Evolutionary conservation across 306 rosid species (phyloP).

Genomic region (Casuarina glauca): DNA sequence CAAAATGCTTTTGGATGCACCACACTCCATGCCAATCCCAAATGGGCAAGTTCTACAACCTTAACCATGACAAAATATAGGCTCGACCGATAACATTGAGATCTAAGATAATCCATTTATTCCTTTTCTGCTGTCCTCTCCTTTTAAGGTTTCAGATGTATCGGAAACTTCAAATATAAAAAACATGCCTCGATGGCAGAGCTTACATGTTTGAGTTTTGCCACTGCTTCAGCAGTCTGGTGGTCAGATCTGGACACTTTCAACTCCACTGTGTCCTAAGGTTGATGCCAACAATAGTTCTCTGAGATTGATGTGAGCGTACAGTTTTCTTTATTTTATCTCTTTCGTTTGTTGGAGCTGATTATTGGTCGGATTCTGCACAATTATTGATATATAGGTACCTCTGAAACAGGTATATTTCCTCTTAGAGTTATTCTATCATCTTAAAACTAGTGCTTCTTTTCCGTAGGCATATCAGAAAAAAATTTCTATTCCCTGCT

Average conservation of each 20-base stretch:
- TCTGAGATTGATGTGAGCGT: neutral
- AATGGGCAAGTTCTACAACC: neutral
- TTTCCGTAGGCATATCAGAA: no score
- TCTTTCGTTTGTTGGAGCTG: neutral
- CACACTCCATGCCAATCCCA: neutral
- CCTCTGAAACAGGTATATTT: neutral
- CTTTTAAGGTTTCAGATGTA: neutral
- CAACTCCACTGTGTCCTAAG: neutral
- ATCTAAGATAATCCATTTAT: neutral
- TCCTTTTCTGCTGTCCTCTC: neutral
- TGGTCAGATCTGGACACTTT: neutral
- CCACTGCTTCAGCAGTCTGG: neutral
- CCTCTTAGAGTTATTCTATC: neutral
- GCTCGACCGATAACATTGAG: neutral
- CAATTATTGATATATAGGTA: neutral
- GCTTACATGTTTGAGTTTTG: neutral
- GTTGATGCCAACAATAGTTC: no score
- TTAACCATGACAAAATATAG: neutral
- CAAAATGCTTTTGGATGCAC: neutral
- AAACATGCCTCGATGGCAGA: neutral
- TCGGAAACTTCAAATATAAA: neutral
- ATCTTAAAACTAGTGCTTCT: neutral
- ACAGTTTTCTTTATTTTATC: neutral
- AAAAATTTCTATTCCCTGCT: no score
- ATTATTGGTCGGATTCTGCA: neutral